Conservation (phyloP, 2,329 filamentous ascomycete genomes). For the Claviceps arundinis region DNA sequence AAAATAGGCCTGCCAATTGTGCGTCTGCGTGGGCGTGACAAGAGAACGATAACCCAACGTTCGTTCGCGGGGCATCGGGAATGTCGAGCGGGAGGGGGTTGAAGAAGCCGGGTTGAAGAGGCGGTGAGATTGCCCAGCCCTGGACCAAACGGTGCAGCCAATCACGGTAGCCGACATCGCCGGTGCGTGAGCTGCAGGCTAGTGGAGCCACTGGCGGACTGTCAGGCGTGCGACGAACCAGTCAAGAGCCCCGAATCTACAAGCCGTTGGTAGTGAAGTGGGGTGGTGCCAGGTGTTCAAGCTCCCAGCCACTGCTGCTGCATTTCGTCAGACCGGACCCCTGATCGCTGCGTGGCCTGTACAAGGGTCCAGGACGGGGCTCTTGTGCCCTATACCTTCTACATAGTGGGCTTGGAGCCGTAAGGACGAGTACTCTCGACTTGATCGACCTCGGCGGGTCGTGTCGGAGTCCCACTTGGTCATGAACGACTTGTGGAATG, state of each 20-base stretch:
- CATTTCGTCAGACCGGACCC: background rate
- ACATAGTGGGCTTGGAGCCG: too few species aligned
- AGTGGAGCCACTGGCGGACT: constrained; percentile 13
- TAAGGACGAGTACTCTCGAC: background rate
- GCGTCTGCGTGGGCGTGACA: constrained; percentile 1
- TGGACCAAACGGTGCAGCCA: constrained; percentile 21
- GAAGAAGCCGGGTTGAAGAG: constrained; percentile 19
- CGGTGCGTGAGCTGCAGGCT: constrained; percentile 15
- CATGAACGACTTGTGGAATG: background rate
- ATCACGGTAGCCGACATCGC: constrained; percentile 18
- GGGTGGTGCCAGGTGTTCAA: constrained; percentile 5
- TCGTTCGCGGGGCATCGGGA: constrained; percentile 2
- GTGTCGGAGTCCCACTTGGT: background rate
- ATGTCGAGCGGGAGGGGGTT: constrained; percentile 7
- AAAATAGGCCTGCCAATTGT: background rate
- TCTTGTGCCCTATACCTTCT: background rate
- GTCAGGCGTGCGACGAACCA: constrained; percentile 9
- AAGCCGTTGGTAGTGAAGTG: background rate
- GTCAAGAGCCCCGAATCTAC: background rate
- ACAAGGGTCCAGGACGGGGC: background rate
- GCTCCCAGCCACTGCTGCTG: constrained; percentile 1
- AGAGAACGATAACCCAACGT: background rate
- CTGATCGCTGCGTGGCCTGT: background rate
- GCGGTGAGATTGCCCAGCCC: constrained; percentile 25
- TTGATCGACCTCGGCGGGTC: background rate